phyloP scores from a whole-genome alignment of 2,329 filamentous ascomycete genomes.

The Penicillium aurantiogriseum region DNA sequence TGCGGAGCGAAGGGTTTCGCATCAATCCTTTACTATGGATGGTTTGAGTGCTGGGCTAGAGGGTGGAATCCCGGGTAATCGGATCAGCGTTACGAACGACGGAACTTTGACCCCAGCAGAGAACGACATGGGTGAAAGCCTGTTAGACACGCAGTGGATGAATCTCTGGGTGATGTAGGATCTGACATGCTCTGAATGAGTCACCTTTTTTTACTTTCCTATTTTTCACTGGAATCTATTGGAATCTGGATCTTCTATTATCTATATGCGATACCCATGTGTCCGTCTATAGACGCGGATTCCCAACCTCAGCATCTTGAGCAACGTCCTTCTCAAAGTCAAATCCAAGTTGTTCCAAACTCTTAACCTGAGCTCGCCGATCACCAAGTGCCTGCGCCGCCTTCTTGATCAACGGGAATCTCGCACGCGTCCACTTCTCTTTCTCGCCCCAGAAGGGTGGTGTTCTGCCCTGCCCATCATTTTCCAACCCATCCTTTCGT shows the following conservation, averaged over 20 bases:
- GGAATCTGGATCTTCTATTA: not conserved
- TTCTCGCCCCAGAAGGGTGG: constrained; percentile 45
- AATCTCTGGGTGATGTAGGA: not conserved
- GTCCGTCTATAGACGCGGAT: not conserved
- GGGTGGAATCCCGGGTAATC: not conserved
- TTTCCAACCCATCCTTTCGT: constrained; percentile 29
- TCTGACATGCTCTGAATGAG: not conserved
- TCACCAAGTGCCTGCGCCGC: constrained; percentile 41
- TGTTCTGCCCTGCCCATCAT: constrained; percentile 39
- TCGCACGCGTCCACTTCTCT: constrained; percentile 34
- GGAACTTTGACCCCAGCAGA: not conserved
- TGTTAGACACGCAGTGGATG: not conserved
- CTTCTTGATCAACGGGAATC: constrained; percentile 44
- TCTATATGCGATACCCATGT: not conserved
- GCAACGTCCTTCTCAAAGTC: constrained; percentile 32
- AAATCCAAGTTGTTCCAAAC: constrained; percentile 42
- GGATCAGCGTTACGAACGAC: not conserved
- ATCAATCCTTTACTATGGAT: not conserved
- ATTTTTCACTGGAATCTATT: not conserved
- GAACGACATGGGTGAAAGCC: not conserved
- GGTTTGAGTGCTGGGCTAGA: not conserved
- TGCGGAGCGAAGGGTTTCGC: not conserved
- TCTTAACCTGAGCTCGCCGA: constrained; percentile 35
- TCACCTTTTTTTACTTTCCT: not conserved
- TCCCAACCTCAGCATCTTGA: not conserved